A percentile compares a stretch with the other conserved stretches of the same genome.
phyloP scores from a whole-genome alignment of 768 basidiomycete species.

The Russula abietina region DNA sequence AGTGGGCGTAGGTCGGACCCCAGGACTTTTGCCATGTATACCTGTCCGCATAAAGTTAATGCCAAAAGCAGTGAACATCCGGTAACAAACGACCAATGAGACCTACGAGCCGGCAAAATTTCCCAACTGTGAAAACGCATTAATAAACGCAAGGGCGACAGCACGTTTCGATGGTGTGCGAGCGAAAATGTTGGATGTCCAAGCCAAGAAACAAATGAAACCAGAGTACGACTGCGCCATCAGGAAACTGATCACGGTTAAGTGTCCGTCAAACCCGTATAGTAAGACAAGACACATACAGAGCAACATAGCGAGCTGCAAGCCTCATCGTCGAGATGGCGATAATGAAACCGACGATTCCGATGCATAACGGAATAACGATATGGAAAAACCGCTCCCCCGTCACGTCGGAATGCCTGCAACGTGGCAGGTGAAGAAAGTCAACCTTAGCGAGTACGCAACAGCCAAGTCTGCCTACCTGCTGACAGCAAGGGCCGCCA shows the following conservation, averaged over 20 bases:
- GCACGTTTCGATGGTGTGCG: slow-evolving; percentile 84
- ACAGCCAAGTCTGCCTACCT: slow-evolving; percentile 29
- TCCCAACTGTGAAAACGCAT: slow-evolving; percentile 75
- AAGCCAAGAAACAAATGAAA: slow-evolving; percentile 57
- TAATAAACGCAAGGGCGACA: slow-evolving; percentile 78
- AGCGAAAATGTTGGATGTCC: slow-evolving; percentile 56
- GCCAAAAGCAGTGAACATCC: slow-evolving; percentile 3
- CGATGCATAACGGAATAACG: slow-evolving; percentile 44
- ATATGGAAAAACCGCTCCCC: slow-evolving; percentile 73
- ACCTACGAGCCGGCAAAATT: slow-evolving; percentile 80
- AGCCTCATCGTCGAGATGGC: slow-evolving; percentile 58
- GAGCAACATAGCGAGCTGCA: slow-evolving; percentile 55
- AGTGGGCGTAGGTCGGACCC: slow-evolving; percentile 65
- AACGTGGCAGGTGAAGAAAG: not conserved
- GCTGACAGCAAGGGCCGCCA: slow-evolving; percentile 48
- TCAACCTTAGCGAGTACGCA: not conserved
- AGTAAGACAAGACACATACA: slow-evolving; percentile 37
- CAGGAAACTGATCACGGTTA: slow-evolving; percentile 47
- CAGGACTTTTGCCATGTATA: slow-evolving; percentile 64
- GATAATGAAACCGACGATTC: slow-evolving; percentile 63
- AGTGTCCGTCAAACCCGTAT: not conserved
- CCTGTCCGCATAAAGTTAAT: slow-evolving; percentile 29
- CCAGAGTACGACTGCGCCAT: slow-evolving; percentile 72
- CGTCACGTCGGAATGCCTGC: slow-evolving; percentile 62
- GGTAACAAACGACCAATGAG: not conserved